Evolutionary conservation across 331 rosid genomes (phyloP), one percentile per base, ranked within the genome.

Genomic region (Cydonia oblonga): DNA sequence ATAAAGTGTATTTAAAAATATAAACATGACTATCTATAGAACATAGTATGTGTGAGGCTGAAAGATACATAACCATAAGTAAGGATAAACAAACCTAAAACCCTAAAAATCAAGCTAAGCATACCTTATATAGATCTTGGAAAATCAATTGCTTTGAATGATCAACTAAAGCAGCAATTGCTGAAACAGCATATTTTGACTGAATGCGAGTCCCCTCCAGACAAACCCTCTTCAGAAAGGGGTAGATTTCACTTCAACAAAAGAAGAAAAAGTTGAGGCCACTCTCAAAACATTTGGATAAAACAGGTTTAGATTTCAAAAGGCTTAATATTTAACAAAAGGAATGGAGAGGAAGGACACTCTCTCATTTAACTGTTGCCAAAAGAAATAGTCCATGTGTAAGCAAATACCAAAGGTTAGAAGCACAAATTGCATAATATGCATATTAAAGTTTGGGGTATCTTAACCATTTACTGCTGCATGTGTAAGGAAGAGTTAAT

Each of bases 131-230:
- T 51, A 93, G 72, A 24, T 74, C 76, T 78, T 80, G 77, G 78
- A 93, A 79, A 72, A 77, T 52, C 44, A 84, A 73, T 25, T 86
- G 77, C 72, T 81, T 86, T 4, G 86, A 87, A 66, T 68, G 60
- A 57, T 74, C 74, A 20, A 78, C 73, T 38, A 87, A 81, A 75
- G 91, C 85, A 53, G 88, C 88, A 77, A 93, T 83, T 26, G 97
- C 92, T 42, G 91, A 85, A 70, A 85, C 88, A 5, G 92, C 92
- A 59, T 72, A 75, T 79, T 93, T 93, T 80, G 98, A 86, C 83
- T 91, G 91, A 63, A 68, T 57, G 26, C 96, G 97, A 76, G 89
- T 87, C 70, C 98, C 98, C 69, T 78, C 87, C 73, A 88, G 71
- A 79, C 96, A 93, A 51, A 89, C 57, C 72, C 78, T 83, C 80